Conservation (phyloP, 768 basidiomycete species). For the Leccinum boreale region DNA sequence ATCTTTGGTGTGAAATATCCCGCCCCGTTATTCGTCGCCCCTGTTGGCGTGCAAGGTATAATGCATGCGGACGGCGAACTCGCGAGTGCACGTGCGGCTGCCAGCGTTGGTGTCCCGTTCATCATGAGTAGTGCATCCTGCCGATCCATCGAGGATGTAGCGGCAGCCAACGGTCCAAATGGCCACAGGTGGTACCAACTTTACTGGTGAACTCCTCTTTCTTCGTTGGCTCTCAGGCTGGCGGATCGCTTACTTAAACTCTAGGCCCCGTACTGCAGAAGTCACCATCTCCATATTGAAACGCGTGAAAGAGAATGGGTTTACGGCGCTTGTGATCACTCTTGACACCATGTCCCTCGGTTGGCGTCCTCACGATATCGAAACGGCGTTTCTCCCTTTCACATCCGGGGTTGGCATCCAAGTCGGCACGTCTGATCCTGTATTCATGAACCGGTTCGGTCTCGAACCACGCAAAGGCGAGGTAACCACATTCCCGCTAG, state of each 20-base stretch:
- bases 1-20: slow-evolving; percentile 66
- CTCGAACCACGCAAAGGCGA: slow-evolving; percentile 40
- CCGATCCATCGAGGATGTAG: slow-evolving; percentile 77
- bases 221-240: not conserved
- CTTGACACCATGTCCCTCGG: slow-evolving; percentile 72
- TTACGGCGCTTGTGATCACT: slow-evolving; percentile 71
- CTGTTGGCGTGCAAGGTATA: slow-evolving; percentile 78
- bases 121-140: slow-evolving; percentile 75
- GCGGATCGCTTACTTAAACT: not conserved
- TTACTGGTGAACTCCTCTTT: slow-evolving; percentile 54
- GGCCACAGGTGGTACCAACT: slow-evolving; percentile 78
- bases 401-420: slow-evolving; percentile 61
- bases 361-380: slow-evolving; percentile 76
- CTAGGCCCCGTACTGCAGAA: slow-evolving; percentile 60
- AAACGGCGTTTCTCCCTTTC: slow-evolving; percentile 64
- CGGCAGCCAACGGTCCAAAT: slow-evolving; percentile 57
- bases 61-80: slow-evolving; percentile 70
- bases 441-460: slow-evolving; percentile 62
- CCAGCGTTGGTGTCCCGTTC: slow-evolving; percentile 59
- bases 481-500: slow-evolving; percentile 56
- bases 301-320: slow-evolving; percentile 65
- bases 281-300: slow-evolving; percentile 61
- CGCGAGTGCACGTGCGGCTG: slow-evolving; percentile 64
- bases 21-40: slow-evolving; percentile 62
- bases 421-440: slow-evolving; percentile 71